A percentile compares a stretch with the other conserved stretches of the same genome.
These are phyloP conservation scores for Trifolium pratense DNA, from an alignment of 306 rosid genomes.

Conservation along the genomic window DNA sequence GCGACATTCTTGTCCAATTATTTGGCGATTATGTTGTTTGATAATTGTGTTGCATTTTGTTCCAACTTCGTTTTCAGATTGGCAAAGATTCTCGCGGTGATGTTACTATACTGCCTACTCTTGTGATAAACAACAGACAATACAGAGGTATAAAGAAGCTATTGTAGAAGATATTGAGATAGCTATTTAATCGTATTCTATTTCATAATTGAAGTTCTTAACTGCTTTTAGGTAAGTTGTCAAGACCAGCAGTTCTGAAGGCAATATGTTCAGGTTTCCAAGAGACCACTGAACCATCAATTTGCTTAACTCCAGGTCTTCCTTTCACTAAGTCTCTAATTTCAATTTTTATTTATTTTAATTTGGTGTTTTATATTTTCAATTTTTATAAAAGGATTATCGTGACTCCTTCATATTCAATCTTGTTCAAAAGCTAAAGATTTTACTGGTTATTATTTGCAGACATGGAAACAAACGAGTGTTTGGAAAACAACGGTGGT, in stretches of 20 bases:
- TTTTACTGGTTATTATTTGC: slow-evolving; percentile 41
- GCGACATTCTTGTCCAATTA: slow-evolving; percentile 13
- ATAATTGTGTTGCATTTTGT: slow-evolving; percentile 23
- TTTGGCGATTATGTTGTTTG: slow-evolving; percentile 26
- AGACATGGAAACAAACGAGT: slow-evolving; percentile 91
- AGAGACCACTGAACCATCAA: slow-evolving; percentile 91
- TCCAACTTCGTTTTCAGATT: slow-evolving; percentile 58
- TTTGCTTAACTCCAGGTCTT: slow-evolving; percentile 86
- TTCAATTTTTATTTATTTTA: background rate
- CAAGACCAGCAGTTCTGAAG: slow-evolving; percentile 86
- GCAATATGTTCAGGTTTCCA: slow-evolving; percentile 86
- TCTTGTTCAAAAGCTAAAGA: slow-evolving; percentile 40
- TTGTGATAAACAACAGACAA: slow-evolving; percentile 88
- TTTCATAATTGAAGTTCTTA: slow-evolving; percentile 6
- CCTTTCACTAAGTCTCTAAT: slow-evolving; percentile 8
- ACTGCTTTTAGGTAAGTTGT: slow-evolving; percentile 73
- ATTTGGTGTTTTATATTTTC: background rate
- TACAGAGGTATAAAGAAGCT: slow-evolving; percentile 69
- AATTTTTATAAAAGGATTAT: slow-evolving; percentile 19
- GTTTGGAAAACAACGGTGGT: slow-evolving; percentile 92
- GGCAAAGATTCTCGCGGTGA: slow-evolving; percentile 95
- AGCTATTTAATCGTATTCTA: background rate
- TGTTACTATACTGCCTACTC: slow-evolving; percentile 95
- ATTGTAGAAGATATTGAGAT: slow-evolving; percentile 11
- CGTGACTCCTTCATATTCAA: slow-evolving; percentile 15